A percentile compares a stretch with the other conserved stretches of the same genome.
phyloP scores from a whole-genome alignment of 495 filamentous ascomycete genomes.

The Wilcoxina mikolae region DNA sequence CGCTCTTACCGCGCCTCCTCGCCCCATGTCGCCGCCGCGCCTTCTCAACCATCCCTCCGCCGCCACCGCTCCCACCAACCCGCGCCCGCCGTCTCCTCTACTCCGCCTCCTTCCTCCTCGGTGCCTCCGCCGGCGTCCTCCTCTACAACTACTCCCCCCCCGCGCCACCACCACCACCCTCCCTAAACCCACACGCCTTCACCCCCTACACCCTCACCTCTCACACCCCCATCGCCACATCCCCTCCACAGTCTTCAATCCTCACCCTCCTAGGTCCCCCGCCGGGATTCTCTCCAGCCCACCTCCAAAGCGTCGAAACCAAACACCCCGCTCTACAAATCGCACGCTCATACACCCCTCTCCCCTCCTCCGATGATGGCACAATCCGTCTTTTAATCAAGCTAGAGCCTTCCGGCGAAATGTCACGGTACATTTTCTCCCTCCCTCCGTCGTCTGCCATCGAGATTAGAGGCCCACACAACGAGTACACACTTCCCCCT shows the following conservation, averaged over 20 bases:
- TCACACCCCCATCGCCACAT: conserved; percentile 55
- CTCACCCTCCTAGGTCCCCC: conserved; percentile 48
- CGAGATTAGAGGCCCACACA: conserved; percentile 61
- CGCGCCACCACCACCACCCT: conserved; percentile 3
- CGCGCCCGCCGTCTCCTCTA: neutral
- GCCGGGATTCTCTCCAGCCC: neutral
- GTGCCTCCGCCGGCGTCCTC: conserved; percentile 1
- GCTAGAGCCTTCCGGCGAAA: conserved; percentile 41
- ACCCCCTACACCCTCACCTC: conserved; percentile 48
- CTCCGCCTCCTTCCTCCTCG: conserved; percentile 5
- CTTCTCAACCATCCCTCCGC: conserved; percentile 9
- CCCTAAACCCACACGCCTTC: conserved; percentile 40
- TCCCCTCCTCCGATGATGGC: conserved; percentile 41
- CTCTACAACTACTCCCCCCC: conserved; percentile 7
- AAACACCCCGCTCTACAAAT: conserved; percentile 91
- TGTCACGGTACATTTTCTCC: conserved; percentile 39
- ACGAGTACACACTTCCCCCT: conserved; percentile 49
- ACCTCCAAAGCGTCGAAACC: conserved; percentile 73
- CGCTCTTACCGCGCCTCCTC: neutral
- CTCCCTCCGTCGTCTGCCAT: conserved; percentile 46
- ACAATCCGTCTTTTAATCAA: conserved; percentile 43
- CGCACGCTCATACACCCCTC: conserved; percentile 71
- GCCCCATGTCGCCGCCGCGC: neutral
- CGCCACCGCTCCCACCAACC: neutral
- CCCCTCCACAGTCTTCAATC: conserved; percentile 43